Conservation (phyloP, 1,284 basidiomycete genomes). For the Porogramme epimiltina region DNA sequence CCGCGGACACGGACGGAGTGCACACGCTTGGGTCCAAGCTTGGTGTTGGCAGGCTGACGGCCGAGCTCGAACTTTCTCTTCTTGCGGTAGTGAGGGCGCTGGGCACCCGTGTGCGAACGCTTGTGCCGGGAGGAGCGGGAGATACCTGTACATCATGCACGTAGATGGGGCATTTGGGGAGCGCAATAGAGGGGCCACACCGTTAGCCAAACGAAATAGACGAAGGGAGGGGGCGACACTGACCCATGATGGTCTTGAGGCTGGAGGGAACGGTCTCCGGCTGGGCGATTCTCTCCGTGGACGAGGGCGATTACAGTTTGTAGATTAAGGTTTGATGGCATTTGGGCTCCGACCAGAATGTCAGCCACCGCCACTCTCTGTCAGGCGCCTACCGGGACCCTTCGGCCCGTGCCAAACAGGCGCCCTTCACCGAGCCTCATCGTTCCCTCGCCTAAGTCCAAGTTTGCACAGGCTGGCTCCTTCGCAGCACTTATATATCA, state of each 20-base stretch:
- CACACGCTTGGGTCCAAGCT: slow-evolving; percentile 90
- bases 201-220: not conserved
- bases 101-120: slow-evolving; percentile 89
- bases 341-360: slow-evolving; percentile 25
- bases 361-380: slow-evolving; percentile 12
- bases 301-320: slow-evolving; percentile 34
- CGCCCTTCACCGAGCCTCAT: no score
- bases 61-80: slow-evolving; percentile 99
- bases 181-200: not conserved
- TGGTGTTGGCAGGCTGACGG: slow-evolving; percentile 94
- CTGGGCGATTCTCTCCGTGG: slow-evolving; percentile 29
- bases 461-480: no score
- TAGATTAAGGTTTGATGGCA: slow-evolving; percentile 30
- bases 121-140: slow-evolving; percentile 94
- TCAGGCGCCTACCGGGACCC: no score
- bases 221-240: slow-evolving; percentile 26
- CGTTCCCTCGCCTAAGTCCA: no score
- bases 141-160: slow-evolving; percentile 65
- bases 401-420: no score
- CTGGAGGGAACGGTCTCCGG: slow-evolving; percentile 30
- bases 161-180: slow-evolving; percentile 2
- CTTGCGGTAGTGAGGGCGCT: slow-evolving; percentile 95
- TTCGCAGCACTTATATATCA: no score
- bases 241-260: slow-evolving; percentile 42
- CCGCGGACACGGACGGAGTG: slow-evolving; percentile 93